Percentiles rank a stretch among this genome's conserved stretches.
phyloP scores from a whole-genome alignment of 176 grass and related monocot species.

The Areca catechu region DNA sequence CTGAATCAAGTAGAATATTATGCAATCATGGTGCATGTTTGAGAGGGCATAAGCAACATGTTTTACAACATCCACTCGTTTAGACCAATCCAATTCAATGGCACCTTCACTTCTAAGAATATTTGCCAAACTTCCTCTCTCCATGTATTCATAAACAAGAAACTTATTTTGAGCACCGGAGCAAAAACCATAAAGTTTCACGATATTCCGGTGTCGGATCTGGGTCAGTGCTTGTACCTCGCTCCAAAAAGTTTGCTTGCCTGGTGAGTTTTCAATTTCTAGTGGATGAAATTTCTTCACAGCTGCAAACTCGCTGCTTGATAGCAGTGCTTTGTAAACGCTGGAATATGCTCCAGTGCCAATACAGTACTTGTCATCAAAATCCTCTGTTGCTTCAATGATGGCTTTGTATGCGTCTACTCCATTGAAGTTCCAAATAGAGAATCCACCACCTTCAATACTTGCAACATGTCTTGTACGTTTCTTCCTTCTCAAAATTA shows the following conservation, averaged over 20 bases:
- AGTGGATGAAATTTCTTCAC: slow-evolving; percentile 14
- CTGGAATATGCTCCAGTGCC: slow-evolving; percentile 11
- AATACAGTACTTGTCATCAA: slow-evolving; percentile 10
- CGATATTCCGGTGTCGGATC: slow-evolving; percentile 22
- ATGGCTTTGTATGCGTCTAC: slow-evolving; percentile 11
- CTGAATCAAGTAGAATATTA: too few relatives aligned
- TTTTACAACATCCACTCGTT: too few relatives aligned
- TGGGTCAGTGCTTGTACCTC: slow-evolving; percentile 8
- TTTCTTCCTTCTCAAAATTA: too few relatives aligned
- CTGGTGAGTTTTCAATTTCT: neutral
- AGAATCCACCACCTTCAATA: neutral
- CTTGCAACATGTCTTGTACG: too few relatives aligned
- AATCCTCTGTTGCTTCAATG: slow-evolving; percentile 19
- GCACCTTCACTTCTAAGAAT: too few relatives aligned
- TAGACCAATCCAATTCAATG: too few relatives aligned
- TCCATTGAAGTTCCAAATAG: slow-evolving; percentile 20
- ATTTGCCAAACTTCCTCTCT: too few relatives aligned
- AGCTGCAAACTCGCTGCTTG: neutral
- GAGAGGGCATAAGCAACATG: too few relatives aligned
- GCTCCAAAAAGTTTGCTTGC: slow-evolving; percentile 11
- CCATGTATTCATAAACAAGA: slow-evolving; percentile 20
- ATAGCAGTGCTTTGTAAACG: slow-evolving; percentile 11
- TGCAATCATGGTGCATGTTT: too few relatives aligned
- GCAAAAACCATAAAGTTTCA: slow-evolving; percentile 22
- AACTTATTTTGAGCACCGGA: slow-evolving; percentile 10